These are phyloP conservation scores for Syncephalastrum monosporum DNA, from an alignment of 371 early-diverging fungal species.

Conservation along the genomic window DNA sequence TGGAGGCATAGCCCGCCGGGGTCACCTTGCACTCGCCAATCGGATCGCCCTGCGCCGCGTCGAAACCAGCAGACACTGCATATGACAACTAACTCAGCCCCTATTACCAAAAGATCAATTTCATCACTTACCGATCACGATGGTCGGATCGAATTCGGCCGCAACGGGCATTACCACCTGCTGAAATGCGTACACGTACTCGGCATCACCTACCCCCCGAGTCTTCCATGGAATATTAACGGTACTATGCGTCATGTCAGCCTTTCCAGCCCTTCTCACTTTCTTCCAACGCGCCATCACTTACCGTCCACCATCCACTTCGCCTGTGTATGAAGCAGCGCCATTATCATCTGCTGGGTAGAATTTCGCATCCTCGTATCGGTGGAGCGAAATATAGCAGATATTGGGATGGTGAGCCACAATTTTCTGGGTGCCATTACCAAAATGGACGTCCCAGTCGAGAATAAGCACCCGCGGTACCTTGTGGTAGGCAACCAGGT, in stretches of 20 bases:
- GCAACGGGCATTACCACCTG: conserved; percentile 81
- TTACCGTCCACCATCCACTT: conserved; percentile 67
- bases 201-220: conserved; percentile 80
- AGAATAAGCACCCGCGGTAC: conserved; percentile 73
- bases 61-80: conserved; percentile 87
- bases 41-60: conserved; percentile 84
- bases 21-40: conserved; percentile 84
- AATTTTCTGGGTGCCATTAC: conserved; percentile 86
- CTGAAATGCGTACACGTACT: conserved; percentile 83
- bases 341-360: conserved; percentile 71
- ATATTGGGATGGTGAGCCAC: conserved; percentile 78
- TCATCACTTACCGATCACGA: conserved; percentile 65
- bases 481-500: conserved; percentile 18
- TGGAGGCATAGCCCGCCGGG: conserved; percentile 81
- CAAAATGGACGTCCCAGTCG: conserved; percentile 98
- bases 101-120: background rate
- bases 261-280: background rate
- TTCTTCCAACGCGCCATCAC: conserved; percentile 6
- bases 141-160: conserved; percentile 78
- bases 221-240: conserved; percentile 89
- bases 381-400: conserved; percentile 84
- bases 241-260: conserved; percentile 44
- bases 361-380: conserved; percentile 76
- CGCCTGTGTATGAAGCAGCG: conserved; percentile 56
- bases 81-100: background rate